phyloP scores from a whole-genome alignment of 2,329 filamentous ascomycete genomes.

The Colletotrichum nymphaeae region DNA sequence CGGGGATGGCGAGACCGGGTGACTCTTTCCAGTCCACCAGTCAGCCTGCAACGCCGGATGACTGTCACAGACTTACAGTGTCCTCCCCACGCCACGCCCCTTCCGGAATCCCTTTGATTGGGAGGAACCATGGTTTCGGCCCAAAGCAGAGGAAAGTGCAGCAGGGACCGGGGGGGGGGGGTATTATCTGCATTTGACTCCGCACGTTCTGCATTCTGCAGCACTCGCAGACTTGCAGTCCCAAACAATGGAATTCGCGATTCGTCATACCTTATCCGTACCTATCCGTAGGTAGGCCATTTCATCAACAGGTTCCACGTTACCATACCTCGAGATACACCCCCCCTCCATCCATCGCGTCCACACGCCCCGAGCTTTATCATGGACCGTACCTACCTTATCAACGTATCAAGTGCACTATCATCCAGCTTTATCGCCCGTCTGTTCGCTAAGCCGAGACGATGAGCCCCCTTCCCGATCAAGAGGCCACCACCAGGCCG shows the following conservation, averaged over 20 bases:
- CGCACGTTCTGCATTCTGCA: neutral
- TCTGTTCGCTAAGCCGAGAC: conserved; percentile 6
- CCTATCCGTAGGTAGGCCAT: neutral
- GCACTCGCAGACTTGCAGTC: neutral
- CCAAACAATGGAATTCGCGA: neutral
- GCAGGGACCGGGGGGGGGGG: neutral
- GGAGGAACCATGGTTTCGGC: neutral
- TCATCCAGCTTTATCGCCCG: conserved; percentile 8
- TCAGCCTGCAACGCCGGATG: neutral
- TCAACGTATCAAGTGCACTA: neutral
- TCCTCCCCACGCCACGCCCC: neutral
- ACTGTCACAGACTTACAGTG: neutral
- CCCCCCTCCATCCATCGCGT: neutral
- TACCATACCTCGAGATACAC: neutral
- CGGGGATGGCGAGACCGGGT: neutral
- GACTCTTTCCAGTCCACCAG: neutral
- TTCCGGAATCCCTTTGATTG: conserved; percentile 1
- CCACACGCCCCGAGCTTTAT: conserved; percentile 35
- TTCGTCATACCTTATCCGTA: neutral
- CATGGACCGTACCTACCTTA: neutral
- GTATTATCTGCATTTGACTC: neutral
- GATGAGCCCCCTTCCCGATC: neutral
- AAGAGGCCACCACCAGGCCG: neutral
- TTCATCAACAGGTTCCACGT: neutral
- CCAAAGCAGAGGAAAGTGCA: conserved; percentile 11